phyloP scores from a whole-genome alignment of 1,284 basidiomycete species.

The Trichosporon faecale region DNA sequence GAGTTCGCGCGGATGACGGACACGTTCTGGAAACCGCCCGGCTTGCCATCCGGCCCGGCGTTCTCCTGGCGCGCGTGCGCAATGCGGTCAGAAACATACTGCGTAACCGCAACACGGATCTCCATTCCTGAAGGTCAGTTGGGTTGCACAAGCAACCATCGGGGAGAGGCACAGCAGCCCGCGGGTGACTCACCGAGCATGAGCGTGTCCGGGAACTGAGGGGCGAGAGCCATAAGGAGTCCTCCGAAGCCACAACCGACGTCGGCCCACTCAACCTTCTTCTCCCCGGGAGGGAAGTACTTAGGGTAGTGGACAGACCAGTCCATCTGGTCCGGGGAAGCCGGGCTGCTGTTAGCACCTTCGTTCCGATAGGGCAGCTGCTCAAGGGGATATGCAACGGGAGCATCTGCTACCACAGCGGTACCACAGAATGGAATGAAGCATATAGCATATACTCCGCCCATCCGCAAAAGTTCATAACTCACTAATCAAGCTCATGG shows the following conservation, averaged over 20 bases:
- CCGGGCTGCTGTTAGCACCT: constrained; percentile 56
- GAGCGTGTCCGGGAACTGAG: constrained; percentile 83
- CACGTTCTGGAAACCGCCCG: constrained; percentile 77
- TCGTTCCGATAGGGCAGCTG: too few species aligned
- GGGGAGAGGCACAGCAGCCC: not conserved
- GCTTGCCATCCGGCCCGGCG: constrained; percentile 38
- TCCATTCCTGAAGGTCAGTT: constrained; percentile 70
- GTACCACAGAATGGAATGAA: too few species aligned
- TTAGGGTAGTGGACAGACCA: constrained; percentile 83
- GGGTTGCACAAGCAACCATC: not conserved
- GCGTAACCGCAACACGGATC: constrained; percentile 92
- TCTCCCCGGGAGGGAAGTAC: constrained; percentile 54
- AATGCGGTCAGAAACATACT: constrained; percentile 95
- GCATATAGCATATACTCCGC: too few species aligned
- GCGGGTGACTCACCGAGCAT: constrained; percentile 74
- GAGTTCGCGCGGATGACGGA: constrained; percentile 93
- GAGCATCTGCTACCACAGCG: too few species aligned
- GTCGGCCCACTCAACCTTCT: constrained; percentile 85
- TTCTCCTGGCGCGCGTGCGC: constrained; percentile 70
- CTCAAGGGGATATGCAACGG: too few species aligned
- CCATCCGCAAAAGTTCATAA: too few species aligned
- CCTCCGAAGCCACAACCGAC: constrained; percentile 98
- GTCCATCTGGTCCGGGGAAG: constrained; percentile 73
- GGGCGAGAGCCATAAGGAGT: constrained; percentile 82
- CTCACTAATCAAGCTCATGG: constrained; percentile 78